phyloP scores from a whole-genome alignment of 352 stramenopile species.

The Nothophytophthora sp. region DNA sequence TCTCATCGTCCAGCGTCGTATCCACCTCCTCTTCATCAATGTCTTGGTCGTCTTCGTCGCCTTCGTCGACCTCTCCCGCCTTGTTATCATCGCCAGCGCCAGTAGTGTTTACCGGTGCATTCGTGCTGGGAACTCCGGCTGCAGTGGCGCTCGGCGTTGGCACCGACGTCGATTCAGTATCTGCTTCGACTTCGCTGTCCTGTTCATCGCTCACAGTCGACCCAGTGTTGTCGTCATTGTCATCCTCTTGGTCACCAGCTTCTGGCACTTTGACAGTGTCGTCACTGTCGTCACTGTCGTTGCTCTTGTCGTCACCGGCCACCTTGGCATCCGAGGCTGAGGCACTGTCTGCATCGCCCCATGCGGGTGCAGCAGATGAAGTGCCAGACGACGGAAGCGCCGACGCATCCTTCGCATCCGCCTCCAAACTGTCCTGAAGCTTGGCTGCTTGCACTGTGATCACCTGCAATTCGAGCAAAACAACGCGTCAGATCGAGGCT shows the following conservation, averaged over 20 bases:
- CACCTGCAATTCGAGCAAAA: conserved; percentile 19
- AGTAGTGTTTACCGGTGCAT: background rate
- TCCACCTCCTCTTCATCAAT: no score
- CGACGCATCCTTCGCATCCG: background rate
- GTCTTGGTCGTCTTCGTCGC: conserved; percentile 23
- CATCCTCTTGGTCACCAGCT: conserved; percentile 1
- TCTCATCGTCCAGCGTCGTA: conserved; percentile 29
- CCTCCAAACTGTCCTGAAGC: background rate
- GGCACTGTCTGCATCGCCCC: no score
- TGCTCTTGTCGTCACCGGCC: conserved; percentile 6
- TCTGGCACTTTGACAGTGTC: conserved; percentile 4
- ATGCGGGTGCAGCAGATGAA: background rate
- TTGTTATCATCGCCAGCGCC: conserved; percentile 15
- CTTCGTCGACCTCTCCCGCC: conserved; percentile 15
- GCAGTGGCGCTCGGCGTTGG: conserved; percentile 1
- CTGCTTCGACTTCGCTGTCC: conserved; percentile 18
- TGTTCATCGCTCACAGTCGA: conserved; percentile 1
- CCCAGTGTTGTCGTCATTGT: no score
- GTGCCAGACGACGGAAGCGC: background rate
- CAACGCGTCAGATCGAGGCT: conserved; percentile 1
- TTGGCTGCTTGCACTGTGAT: conserved; percentile 30
- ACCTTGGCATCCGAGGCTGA: conserved; percentile 1
- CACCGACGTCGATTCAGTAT: background rate
- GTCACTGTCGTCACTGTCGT: conserved; percentile 14
- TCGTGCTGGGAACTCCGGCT: conserved; percentile 4